phyloP scores from a whole-genome alignment of 495 filamentous ascomycete species.

The Xanthoparmelia taractica region DNA sequence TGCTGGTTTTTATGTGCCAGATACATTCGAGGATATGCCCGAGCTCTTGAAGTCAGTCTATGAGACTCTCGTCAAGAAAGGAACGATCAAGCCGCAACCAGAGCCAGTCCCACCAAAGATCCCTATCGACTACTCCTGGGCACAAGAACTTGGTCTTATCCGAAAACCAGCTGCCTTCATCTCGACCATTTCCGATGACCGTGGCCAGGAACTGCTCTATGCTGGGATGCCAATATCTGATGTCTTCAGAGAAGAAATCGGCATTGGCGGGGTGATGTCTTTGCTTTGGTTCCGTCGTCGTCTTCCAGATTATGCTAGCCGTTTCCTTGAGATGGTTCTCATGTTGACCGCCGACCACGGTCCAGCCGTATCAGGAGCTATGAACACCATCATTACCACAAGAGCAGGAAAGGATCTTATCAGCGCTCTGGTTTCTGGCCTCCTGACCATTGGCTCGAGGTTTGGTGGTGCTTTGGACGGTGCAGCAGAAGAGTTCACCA shows the following conservation, averaged over 20 bases:
- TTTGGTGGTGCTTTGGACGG: slow-evolving; percentile 98
- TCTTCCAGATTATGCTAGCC: slow-evolving; percentile 89
- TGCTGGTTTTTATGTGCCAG: slow-evolving; percentile 86
- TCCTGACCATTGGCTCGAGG: slow-evolving; percentile 93
- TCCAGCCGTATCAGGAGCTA: slow-evolving; percentile 96
- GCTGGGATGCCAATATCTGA: slow-evolving; percentile 99
- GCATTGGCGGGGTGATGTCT: slow-evolving; percentile 99
- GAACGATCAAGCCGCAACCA: slow-evolving; percentile 71
- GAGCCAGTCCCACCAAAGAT: slow-evolving; percentile 97
- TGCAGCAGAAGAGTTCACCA: slow-evolving; percentile 96
- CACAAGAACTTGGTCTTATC: slow-evolving; percentile 97
- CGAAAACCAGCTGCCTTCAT: slow-evolving; percentile 99
- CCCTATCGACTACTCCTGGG: slow-evolving; percentile 99
- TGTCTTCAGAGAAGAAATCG: slow-evolving; percentile 97
- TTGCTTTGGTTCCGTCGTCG: slow-evolving; percentile 99
- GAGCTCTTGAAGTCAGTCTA: slow-evolving; percentile 67
- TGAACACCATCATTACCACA: slow-evolving; percentile 99
- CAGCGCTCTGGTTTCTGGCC: slow-evolving; percentile 87
- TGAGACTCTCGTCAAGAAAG: slow-evolving; percentile 71
- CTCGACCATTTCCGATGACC: slow-evolving; percentile 98
- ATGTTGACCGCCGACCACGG: slow-evolving; percentile 99
- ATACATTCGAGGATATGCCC: slow-evolving; percentile 96
- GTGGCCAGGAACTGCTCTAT: slow-evolving; percentile 97
- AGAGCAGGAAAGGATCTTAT: slow-evolving; percentile 98
- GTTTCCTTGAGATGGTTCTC: slow-evolving; percentile 99